Evolutionary conservation across 805 yeast genomes (phyloP), one percentile per base, ranked within the genome.

Genomic region (Metschnikowia gelsemii): DNA sequence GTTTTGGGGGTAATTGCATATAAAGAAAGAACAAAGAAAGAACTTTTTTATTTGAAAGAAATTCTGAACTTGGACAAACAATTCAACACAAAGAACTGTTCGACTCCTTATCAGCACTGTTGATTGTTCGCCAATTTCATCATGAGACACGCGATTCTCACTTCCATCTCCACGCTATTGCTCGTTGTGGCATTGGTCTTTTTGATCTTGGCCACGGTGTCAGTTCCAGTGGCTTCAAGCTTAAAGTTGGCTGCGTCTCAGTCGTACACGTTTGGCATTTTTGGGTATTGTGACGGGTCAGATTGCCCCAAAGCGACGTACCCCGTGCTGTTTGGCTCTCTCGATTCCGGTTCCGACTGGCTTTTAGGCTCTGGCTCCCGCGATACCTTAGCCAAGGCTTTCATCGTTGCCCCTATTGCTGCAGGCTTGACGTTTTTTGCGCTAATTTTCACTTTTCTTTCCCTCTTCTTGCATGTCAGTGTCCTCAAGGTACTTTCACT

Each of bases 401-500:
- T 85, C 33, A 70, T 86, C 21, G 66, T 82, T 23, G 68, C 76
- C 9, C 93, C 93, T 1, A 68, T 84, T 22, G 82, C 89, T 17
- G 80, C 82, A 9, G 86, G 83, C 4, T 53, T 85, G 32, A 76
- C 79, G 9, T 70, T 84, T 30, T 32, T 69, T 32, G 48, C 61
- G 5, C 47, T 66, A 29, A 34, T 63, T 0, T 37, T 61, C 38
- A 49, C 63, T 1, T 17, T 57, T 7, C 47, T 54, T 2, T 51
- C 63, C 20, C 61, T 65, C 36, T 63, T 59, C 43, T 42, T 51
- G 27, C 48, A 51, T 16, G 47, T 47, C 30, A 54, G 59, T 9
- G 42, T 56, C 7, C 46, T 59, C 22, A 46, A 44, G 38, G 50
- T 76, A 7, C 33, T 78, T 26, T 68, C 76, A 20, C 58, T 81